Evolutionary conservation across 2,329 filamentous ascomycete genomes (phyloP).

Genomic region (Xylariales sp.): DNA sequence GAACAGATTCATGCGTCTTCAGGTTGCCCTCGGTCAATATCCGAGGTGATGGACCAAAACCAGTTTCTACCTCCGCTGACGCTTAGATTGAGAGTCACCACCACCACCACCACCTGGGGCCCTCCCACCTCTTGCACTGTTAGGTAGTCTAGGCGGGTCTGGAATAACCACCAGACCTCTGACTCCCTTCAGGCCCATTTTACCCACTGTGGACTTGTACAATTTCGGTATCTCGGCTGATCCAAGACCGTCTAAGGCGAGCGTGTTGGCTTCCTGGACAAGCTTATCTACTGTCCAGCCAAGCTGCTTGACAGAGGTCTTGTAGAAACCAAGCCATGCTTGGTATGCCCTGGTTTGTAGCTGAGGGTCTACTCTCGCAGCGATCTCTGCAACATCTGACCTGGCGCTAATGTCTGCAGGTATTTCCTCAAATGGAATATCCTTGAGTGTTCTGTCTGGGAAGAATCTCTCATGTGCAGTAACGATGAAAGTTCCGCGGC

Average conservation of each 20-base stretch:
- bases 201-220: constrained; percentile 41
- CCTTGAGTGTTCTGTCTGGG: constrained; percentile 43
- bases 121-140: constrained; percentile 17
- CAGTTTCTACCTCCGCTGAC: neutral
- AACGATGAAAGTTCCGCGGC: constrained; percentile 58
- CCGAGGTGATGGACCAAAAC: too few relatives aligned
- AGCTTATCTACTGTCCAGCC: constrained; percentile 29
- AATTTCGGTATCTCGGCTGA: constrained; percentile 42
- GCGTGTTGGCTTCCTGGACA: constrained; percentile 47
- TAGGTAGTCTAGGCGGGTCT: constrained; percentile 31
- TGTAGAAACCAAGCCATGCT: constrained; percentile 53
- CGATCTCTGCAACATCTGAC: constrained; percentile 31
- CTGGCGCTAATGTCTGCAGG: constrained; percentile 39
- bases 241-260: constrained; percentile 42
- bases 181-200: constrained; percentile 54
- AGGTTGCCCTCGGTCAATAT: too few relatives aligned
- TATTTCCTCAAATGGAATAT: constrained; percentile 47
- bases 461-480: constrained; percentile 47
- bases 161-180: constrained; percentile 43
- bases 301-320: constrained; percentile 40
- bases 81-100: neutral
- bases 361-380: constrained; percentile 36
- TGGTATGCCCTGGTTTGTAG: constrained; percentile 47
- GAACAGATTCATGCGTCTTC: too few relatives aligned
- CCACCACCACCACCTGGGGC: constrained; percentile 12